A percentile compares a stretch with the other conserved stretches of the same genome.
Evolutionary conservation across 108 stramenopile species (phyloP).

Genomic region (Schizochytrium sp.): DNA sequence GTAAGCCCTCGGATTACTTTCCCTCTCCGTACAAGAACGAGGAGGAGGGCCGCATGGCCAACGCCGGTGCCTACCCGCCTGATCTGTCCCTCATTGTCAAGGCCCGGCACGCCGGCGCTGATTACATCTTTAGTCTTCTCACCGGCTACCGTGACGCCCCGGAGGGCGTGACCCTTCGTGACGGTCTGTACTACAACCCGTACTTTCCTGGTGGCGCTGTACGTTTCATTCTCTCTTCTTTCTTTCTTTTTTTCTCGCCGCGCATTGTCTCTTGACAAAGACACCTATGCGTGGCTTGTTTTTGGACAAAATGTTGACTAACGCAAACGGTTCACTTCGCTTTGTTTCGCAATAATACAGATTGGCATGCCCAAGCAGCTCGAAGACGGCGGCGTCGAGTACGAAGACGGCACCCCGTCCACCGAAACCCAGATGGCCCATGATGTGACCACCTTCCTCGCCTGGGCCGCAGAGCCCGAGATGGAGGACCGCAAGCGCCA

Average conservation of each 20-base stretch:
- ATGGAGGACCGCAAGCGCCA: conserved; percentile 89
- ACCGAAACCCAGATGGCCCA: conserved; percentile 70
- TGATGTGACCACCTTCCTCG: conserved; percentile 45
- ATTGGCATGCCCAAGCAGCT: conserved; percentile 98
- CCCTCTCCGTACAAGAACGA: conserved; percentile 91
- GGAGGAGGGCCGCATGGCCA: conserved; percentile 85
- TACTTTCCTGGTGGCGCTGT: conserved; percentile 87
- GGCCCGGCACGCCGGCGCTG: conserved; percentile 88
- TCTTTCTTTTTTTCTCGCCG: not conserved
- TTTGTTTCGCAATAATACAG: not conserved
- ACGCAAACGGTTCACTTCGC: not conserved
- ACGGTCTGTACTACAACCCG: conserved; percentile 85
- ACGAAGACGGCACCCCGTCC: conserved; percentile 91
- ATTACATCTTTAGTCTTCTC: conserved; percentile 88
- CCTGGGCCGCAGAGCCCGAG: conserved; percentile 86
- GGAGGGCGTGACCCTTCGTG: conserved; percentile 86
- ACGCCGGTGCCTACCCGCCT: conserved; percentile 95
- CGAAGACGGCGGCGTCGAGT: conserved; percentile 88
- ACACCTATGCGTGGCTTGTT: not conserved
- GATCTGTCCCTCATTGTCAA: conserved; percentile 95
- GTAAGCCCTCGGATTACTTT: conserved; percentile 81
- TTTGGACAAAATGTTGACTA: not conserved
- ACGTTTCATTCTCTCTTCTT: not conserved
- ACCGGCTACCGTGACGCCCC: conserved; percentile 93
- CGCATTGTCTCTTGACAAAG: not conserved